Percentiles rank a stretch among this genome's conserved stretches.
Conservation (phyloP, 2,329 filamentous ascomycete species). For the Ascocoryne sarcoides region DNA sequence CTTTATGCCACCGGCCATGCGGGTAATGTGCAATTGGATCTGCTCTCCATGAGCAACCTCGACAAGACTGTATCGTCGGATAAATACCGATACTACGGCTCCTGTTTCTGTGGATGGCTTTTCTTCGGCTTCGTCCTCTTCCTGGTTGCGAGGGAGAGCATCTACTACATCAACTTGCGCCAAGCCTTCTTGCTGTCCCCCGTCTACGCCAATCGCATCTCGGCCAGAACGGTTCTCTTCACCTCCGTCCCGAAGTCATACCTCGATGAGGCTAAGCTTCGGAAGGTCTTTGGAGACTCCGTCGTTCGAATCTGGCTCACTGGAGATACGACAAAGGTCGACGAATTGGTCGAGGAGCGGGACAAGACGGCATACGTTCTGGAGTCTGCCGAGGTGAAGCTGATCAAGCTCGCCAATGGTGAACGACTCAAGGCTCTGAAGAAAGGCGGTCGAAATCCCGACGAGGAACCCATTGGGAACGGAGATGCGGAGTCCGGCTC, state of each 20-base stretch:
- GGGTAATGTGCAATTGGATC: constrained; percentile 56
- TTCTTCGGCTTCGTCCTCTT: constrained; percentile 86
- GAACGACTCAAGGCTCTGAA: constrained; percentile 60
- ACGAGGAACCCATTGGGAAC: constrained; percentile 37
- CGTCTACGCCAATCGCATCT: constrained; percentile 74
- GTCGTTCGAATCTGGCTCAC: constrained; percentile 81
- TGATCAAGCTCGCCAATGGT: constrained; percentile 71
- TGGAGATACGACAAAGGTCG: constrained; percentile 66
- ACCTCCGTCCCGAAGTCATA: constrained; percentile 75
- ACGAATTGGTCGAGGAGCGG: constrained; percentile 72
- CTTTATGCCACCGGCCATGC: constrained; percentile 77
- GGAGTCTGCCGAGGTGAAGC: constrained; percentile 76
- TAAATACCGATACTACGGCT: constrained; percentile 64
- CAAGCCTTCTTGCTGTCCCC: constrained; percentile 88
- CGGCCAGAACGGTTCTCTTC: constrained; percentile 83
- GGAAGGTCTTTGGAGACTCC: constrained; percentile 71
- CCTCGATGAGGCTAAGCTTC: constrained; percentile 65
- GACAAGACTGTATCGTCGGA: constrained; percentile 40
- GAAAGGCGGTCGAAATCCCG: constrained; percentile 41
- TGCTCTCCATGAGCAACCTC: constrained; percentile 74
- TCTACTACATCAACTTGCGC: constrained; percentile 87
- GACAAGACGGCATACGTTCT: constrained; percentile 73
- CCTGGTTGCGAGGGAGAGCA: constrained; percentile 75
- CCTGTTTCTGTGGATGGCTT: constrained; percentile 70
- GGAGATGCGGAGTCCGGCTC: constrained; percentile 59